Conservation (phyloP, 164 flowering plant species). For the Liquidambar formosana region DNA sequence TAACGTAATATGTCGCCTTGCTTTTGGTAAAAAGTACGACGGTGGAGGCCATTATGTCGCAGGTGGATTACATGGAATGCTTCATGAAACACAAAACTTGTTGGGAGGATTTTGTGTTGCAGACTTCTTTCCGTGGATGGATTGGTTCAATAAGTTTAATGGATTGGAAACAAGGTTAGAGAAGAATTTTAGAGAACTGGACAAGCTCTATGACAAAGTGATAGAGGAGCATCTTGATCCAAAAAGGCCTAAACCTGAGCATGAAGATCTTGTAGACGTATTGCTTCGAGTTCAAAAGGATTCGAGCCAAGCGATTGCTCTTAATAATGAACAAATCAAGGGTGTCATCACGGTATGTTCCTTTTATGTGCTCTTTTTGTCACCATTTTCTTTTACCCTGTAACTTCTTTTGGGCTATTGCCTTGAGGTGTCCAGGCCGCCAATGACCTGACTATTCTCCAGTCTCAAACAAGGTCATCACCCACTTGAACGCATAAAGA, state of each 20-base stretch:
- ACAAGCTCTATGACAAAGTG: constrained; percentile 23
- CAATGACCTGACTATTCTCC: too few species aligned
- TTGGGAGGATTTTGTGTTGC: constrained; percentile 21
- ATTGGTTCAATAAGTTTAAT: constrained; percentile 39
- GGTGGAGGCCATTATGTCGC: background rate
- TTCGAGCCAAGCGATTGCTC: background rate
- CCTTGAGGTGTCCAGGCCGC: too few species aligned
- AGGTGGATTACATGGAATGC: constrained; percentile 5
- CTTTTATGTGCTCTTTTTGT: too few species aligned
- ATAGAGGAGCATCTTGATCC: constrained; percentile 32
- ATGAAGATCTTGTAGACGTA: constrained; percentile 41
- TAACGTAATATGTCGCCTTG: constrained; percentile 24
- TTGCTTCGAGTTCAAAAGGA: constrained; percentile 33
- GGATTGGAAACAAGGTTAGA: constrained; percentile 23
- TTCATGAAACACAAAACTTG: constrained; percentile 18
- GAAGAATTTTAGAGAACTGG: constrained; percentile 25
- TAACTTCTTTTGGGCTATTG: too few species aligned
- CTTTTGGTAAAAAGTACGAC: constrained; percentile 31
- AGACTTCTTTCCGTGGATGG: constrained; percentile 37
- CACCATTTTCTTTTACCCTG: too few species aligned
- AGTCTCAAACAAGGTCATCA: too few species aligned
- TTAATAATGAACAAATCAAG: constrained; percentile 29
- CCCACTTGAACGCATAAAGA: too few species aligned
- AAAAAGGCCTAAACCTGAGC: constrained; percentile 5
- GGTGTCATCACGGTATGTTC: constrained; percentile 31